Conservation (phyloP, 139 green algal genomes). For the Tetraselmis chui region DNA sequence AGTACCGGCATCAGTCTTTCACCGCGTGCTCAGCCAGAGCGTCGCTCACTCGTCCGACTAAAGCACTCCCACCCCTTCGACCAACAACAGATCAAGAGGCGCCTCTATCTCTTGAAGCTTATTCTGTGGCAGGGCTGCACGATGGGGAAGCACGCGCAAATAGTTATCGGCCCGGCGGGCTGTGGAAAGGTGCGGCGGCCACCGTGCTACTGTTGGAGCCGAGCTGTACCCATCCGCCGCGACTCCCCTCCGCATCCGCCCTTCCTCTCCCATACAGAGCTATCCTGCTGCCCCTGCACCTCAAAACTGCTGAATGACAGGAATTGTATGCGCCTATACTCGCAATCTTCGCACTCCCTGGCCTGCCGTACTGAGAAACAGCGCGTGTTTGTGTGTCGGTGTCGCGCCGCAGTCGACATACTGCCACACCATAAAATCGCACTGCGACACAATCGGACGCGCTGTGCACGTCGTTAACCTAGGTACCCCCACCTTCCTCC, state of each 20-base stretch:
- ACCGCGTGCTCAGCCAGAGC: too few relatives aligned
- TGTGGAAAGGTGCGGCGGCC: conserved; percentile 79
- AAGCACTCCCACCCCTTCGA: too few relatives aligned
- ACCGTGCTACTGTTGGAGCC: too few relatives aligned
- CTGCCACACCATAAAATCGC: conserved; percentile 79
- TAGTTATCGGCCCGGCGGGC: conserved; percentile 94
- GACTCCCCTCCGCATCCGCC: background rate
- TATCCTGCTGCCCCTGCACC: background rate
- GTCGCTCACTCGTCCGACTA: too few relatives aligned
- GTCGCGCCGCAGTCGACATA: conserved; percentile 83
- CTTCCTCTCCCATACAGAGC: background rate
- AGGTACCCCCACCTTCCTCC: too few relatives aligned
- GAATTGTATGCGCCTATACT: background rate
- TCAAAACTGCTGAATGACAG: background rate
- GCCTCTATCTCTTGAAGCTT: too few relatives aligned
- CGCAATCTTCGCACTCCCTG: background rate
- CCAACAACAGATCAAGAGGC: too few relatives aligned
- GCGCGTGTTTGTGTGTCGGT: too few relatives aligned
- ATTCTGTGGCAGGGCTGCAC: too few relatives aligned
- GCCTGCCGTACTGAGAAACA: too few relatives aligned
- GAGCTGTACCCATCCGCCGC: background rate
- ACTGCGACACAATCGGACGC: conserved; percentile 80
- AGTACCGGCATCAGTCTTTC: too few relatives aligned
- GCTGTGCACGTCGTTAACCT: conserved; percentile 89
- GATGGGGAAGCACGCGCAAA: conserved; percentile 59